Percentiles rank a stretch among this genome's conserved stretches.
Evolutionary conservation across 2,329 filamentous ascomycete genomes (phyloP).

Genomic region (Sporothrix pseudoabietina): DNA sequence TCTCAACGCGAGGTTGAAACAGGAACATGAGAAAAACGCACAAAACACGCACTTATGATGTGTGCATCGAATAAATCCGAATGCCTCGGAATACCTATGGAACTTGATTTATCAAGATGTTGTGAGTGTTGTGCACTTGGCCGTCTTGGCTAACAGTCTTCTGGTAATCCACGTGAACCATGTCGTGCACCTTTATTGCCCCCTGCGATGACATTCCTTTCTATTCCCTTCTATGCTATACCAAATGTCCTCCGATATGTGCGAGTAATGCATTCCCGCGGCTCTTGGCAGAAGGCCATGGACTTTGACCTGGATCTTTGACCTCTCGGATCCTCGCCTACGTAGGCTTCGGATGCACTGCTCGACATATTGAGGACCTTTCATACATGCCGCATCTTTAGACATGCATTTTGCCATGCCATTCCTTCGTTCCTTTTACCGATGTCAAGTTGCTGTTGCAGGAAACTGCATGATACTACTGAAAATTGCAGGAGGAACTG

Average conservation of each 20-base stretch:
- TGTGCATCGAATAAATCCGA: background rate
- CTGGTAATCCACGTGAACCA: background rate
- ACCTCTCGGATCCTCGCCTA: constrained; percentile 7
- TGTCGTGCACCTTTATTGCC: background rate
- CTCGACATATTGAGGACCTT: background rate
- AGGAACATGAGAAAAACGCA: background rate
- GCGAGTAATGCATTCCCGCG: background rate
- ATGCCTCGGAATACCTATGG: background rate
- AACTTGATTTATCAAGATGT: background rate
- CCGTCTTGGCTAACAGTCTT: background rate
- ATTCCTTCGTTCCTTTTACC: background rate
- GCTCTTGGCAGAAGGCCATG: background rate
- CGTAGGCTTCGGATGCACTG: background rate
- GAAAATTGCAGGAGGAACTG: background rate
- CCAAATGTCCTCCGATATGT: background rate
- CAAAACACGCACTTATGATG: constrained; percentile 14
- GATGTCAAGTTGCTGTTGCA: background rate
- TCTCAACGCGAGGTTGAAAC: background rate
- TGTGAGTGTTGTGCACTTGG: background rate
- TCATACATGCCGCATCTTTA: background rate
- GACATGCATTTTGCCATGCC: background rate
- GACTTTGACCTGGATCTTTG: background rate
- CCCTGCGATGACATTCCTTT: background rate
- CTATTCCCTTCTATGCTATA: background rate
- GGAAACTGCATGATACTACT: background rate